Evolutionary conservation across 2,329 filamentous ascomycete genomes (phyloP), one percentile per base, ranked within the genome.

Genomic region (Penicillium janthinellum): DNA sequence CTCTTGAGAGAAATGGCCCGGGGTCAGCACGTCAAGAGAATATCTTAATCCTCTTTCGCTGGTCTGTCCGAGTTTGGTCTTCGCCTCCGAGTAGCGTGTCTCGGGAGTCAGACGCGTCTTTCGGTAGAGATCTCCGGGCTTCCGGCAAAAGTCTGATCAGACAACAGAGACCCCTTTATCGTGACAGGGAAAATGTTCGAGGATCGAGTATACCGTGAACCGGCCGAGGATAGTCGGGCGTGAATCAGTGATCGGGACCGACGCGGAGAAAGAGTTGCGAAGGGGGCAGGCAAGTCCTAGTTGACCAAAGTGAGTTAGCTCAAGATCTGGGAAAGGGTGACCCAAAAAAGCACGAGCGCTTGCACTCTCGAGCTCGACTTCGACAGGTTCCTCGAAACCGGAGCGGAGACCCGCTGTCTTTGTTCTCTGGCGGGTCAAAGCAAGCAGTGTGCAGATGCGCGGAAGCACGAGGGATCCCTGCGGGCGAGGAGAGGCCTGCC

Each of bases 141-240:
- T 38, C n/a, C 37, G 25, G 54, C 4, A 34, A 49, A n/a, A 11
- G 38, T n/a, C 15, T 34, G 54, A 48, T 25, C 34, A 47, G 22
- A 47, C 44, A 48, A 39, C 44, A 52, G n/a, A 48, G 56, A 28
- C 34, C 31, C 31, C 14, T 52, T 28, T 8, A 17, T 39, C 37
- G 35, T 39, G 49, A 17, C 12, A 38, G 49, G 35, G 49, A 52
- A 5, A 39, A 39, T 20, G 12, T 39, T n/a, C 34, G 12, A 38
- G 12, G 17, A 35, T 25, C 12, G 8, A 25, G 14, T 35, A 12
- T 34, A 35, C n/a, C 28, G 28, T 20, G 45, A 11, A 31, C 47
- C 47, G 53, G 53, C 58, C 61, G 63, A 60, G 38, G 61, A 56
- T 39, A 57, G 56, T 41, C 61, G 63, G 56, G 48, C 45, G 58